Conservation (phyloP, 164 flowering plant genomes). For the Chloranthus sessilifolius region DNA sequence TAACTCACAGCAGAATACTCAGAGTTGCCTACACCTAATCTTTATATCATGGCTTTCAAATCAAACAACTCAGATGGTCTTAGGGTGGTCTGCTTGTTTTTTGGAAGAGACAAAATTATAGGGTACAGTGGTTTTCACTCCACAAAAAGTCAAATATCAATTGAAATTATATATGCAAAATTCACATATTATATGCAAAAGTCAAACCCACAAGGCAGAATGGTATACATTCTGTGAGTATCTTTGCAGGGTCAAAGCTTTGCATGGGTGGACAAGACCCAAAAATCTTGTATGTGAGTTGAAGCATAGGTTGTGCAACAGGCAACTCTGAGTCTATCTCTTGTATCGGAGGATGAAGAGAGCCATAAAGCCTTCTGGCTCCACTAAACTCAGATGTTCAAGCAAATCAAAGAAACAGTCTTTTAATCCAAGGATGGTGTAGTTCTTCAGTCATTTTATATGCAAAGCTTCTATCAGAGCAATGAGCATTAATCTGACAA, state of each 20-base stretch:
- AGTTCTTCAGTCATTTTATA: constrained; percentile 66
- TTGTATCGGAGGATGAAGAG: constrained; percentile 62
- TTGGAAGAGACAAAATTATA: too few relatives aligned
- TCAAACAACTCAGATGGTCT: too few relatives aligned
- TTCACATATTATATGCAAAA: too few relatives aligned
- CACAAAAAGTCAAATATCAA: too few relatives aligned
- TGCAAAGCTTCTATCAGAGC: constrained; percentile 82
- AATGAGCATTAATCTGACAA: constrained; percentile 62
- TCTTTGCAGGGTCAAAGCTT: constrained; percentile 86
- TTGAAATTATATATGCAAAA: too few relatives aligned
- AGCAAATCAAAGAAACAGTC: constrained; percentile 82
- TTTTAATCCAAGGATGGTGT: constrained; percentile 91
- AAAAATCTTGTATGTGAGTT: constrained; percentile 67
- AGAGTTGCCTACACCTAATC: too few relatives aligned
- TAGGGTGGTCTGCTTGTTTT: too few relatives aligned
- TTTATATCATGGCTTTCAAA: too few relatives aligned
- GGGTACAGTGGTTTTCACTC: too few relatives aligned
- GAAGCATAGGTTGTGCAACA: constrained; percentile 69
- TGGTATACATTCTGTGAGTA: too few relatives aligned
- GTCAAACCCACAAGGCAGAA: too few relatives aligned
- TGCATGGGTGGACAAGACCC: constrained; percentile 93
- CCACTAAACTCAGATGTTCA: constrained; percentile 86
- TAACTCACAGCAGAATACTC: too few relatives aligned
- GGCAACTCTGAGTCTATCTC: constrained; percentile 78
- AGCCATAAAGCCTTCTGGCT: constrained; percentile 56